A percentile compares a stretch with the other conserved stretches of the same genome.
Evolutionary conservation across 306 rosid genomes (phyloP).

Genomic region (Vigna reflexopilosa): DNA sequence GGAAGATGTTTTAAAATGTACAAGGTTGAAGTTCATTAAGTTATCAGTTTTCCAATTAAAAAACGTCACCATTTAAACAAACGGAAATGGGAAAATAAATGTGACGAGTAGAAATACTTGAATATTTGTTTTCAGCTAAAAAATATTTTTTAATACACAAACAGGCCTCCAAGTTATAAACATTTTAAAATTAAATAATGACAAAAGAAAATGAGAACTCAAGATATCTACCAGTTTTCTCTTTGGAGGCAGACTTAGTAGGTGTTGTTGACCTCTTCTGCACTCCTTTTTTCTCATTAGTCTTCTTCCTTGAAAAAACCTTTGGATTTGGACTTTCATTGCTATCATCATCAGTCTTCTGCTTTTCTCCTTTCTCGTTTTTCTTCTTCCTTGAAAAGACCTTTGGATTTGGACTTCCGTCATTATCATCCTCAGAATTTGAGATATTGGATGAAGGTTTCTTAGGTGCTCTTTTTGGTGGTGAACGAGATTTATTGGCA

Average conservation of each 20-base stretch:
- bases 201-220: constrained; percentile 36
- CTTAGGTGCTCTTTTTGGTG: constrained; percentile 61
- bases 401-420: constrained; percentile 60
- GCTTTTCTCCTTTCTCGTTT: constrained; percentile 59
- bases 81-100: constrained; percentile 10
- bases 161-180: neutral
- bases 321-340: constrained; percentile 63
- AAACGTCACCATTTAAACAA: neutral
- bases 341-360: constrained; percentile 60
- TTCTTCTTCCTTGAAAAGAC: constrained; percentile 86
- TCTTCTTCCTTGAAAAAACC: constrained; percentile 87
- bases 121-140: constrained; percentile 23
- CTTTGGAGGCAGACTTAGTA: constrained; percentile 68
- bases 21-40: neutral
- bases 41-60: constrained; percentile 16
- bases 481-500: constrained; percentile 61
- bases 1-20: constrained; percentile 32
- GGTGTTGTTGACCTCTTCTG: constrained; percentile 57
- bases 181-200: constrained; percentile 29
- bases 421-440: constrained; percentile 67
- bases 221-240: constrained; percentile 67
- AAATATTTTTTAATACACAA: constrained; percentile 20
- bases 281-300: constrained; percentile 57
- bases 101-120: neutral
- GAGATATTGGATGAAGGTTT: constrained; percentile 54